These are phyloP conservation scores for Metschnikowia anglica DNA, from an alignment of 805 yeast genomes.

Conservation along the genomic window DNA sequence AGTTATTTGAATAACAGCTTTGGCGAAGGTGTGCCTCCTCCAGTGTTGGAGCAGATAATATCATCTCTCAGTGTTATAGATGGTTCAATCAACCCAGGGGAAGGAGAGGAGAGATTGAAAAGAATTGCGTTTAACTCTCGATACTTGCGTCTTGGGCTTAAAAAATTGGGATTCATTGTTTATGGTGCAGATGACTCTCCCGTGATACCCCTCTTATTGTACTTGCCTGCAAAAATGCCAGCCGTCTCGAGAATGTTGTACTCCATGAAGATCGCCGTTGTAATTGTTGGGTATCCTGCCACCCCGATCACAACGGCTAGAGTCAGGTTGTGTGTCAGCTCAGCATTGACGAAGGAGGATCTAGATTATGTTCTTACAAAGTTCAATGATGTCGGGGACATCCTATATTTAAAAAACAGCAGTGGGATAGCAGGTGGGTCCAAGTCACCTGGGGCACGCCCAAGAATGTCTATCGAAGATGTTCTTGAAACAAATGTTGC, in stretches of 20 bases:
- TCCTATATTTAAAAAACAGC: conserved; percentile 69
- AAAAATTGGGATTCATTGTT: conserved; percentile 89
- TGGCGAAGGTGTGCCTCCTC: conserved; percentile 87
- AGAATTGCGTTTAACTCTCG: conserved; percentile 96
- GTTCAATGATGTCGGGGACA: conserved; percentile 76
- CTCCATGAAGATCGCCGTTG: conserved; percentile 83
- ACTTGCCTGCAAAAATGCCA: conserved; percentile 93
- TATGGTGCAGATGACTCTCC: conserved; percentile 97
- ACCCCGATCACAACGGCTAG: conserved; percentile 89
- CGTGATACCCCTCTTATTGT: conserved; percentile 83
- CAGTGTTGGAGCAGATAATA: conserved; percentile 84
- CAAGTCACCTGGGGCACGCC: conserved; percentile 50
- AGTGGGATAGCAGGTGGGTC: conserved; percentile 78
- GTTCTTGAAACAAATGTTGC: conserved; percentile 70
- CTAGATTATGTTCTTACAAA: conserved; percentile 74
- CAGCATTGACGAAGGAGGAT: conserved; percentile 92
- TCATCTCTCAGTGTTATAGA: conserved; percentile 75
- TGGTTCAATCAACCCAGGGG: conserved; percentile 87
- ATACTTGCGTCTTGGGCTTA: conserved; percentile 85
- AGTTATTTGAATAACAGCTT: conserved; percentile 71
- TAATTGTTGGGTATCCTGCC: conserved; percentile 97
- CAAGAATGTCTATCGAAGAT: conserved; percentile 78
- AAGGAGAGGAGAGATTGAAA: conserved; percentile 86
- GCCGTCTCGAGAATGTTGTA: conserved; percentile 82
- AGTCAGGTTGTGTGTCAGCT: conserved; percentile 87